A percentile compares a stretch with the other conserved stretches of the same genome.
Conservation (phyloP, 169 alveolate genomes). For the Toxoplasma gondii region DNA sequence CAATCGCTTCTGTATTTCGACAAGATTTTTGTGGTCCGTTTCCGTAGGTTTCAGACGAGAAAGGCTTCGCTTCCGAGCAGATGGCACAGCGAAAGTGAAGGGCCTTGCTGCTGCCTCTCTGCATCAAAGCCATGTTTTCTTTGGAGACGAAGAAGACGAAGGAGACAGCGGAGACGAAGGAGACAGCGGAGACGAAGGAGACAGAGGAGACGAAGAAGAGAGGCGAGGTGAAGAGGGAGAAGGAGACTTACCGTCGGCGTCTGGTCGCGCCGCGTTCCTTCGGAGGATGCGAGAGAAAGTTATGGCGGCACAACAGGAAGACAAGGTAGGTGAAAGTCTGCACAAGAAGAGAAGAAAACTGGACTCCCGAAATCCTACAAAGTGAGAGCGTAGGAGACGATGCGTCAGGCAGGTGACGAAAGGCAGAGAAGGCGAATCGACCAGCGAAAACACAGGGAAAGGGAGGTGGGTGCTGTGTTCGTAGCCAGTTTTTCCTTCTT, state of each 20-base stretch:
- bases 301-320: slow-evolving; percentile 41
- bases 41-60: slow-evolving; percentile 47
- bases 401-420: too few relatives aligned
- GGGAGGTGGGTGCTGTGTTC: not conserved
- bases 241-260: not conserved
- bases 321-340: slow-evolving; percentile 20
- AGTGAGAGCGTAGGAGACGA: too few relatives aligned
- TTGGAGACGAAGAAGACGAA: slow-evolving; percentile 41
- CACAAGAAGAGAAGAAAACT: not conserved
- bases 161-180: slow-evolving; percentile 3
- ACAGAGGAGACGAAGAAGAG: not conserved
- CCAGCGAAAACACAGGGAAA: not conserved
- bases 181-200: not conserved
- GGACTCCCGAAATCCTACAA: not conserved
- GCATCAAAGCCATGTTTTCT: slow-evolving; percentile 23
- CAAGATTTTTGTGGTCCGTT: not conserved
- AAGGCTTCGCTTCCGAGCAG: slow-evolving; percentile 62
- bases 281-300: slow-evolving; percentile 47
- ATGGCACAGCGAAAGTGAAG: slow-evolving; percentile 69
- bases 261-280: slow-evolving; percentile 41
- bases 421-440: too few relatives aligned
- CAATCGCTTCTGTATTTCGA: too few relatives aligned
- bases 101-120: slow-evolving; percentile 60
- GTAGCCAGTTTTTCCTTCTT: not conserved
- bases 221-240: not conserved